phyloP scores from a whole-genome alignment of 352 stramenopile species.

The Phytopythium kandeliae region DNA sequence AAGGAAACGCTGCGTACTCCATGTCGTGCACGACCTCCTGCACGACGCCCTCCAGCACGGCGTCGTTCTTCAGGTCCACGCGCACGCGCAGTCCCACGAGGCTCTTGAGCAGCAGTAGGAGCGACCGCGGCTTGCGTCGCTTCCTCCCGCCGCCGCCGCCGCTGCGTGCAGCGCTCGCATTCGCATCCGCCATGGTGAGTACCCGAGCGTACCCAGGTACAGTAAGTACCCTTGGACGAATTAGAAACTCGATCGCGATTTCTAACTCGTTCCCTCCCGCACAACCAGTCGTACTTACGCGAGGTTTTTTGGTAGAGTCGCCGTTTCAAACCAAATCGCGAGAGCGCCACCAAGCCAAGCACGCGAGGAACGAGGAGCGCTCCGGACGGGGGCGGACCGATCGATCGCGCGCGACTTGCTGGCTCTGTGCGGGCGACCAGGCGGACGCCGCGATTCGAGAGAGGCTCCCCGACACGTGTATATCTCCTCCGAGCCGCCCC shows the following conservation, averaged over 20 bases:
- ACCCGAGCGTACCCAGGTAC: no score
- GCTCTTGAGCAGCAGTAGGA: constrained; percentile 82
- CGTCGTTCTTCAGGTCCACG: constrained; percentile 84
- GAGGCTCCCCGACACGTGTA: neutral
- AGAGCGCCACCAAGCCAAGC: neutral
- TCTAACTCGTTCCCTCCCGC: no score
- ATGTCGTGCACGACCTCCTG: constrained; percentile 84
- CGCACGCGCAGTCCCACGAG: constrained; percentile 73
- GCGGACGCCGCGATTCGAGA: neutral
- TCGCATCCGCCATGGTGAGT: neutral
- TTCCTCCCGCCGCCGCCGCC: constrained; percentile 5
- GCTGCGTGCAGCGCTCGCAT: neutral
- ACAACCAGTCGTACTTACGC: constrained; percentile 25
- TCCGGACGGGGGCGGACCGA: neutral
- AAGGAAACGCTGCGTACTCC: constrained; percentile 39
- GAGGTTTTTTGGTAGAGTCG: constrained; percentile 9
- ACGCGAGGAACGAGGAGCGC: neutral
- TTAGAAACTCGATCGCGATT: no score
- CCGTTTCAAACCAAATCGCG: neutral
- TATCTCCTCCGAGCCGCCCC: neutral
- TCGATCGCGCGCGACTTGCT: no score
- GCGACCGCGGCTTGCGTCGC: constrained; percentile 38
- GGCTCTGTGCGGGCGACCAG: neutral
- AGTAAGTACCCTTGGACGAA: no score
- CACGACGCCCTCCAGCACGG: constrained; percentile 66